Percentiles rank a stretch among this genome's conserved stretches.
Evolutionary conservation across 2,329 filamentous ascomycete species (phyloP).

Genomic region (Laburnicola sp.): DNA sequence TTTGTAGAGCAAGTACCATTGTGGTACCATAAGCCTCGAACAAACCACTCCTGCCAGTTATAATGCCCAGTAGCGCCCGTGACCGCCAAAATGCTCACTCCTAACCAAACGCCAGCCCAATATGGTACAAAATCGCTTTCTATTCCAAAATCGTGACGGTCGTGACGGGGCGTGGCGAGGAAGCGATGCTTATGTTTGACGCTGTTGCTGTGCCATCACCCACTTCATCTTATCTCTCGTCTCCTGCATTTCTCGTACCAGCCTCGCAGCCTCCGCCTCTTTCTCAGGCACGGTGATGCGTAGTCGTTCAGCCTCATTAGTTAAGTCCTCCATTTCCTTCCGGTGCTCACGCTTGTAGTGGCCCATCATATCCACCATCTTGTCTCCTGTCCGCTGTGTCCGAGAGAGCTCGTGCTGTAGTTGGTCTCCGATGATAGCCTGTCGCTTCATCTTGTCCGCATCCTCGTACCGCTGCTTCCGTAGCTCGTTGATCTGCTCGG

Average conservation of each 20-base stretch:
- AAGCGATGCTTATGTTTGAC: constrained; percentile 13
- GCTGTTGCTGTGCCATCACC: constrained; percentile 58
- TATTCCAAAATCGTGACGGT: constrained; percentile 13
- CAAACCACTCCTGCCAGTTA: constrained; percentile 1
- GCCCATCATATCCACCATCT: constrained; percentile 63
- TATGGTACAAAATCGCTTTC: constrained; percentile 11
- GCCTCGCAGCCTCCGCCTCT: constrained; percentile 60
- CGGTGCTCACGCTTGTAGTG: constrained; percentile 68
- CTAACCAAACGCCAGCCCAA: constrained; percentile 7
- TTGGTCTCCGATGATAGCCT: constrained; percentile 72
- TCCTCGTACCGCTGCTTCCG: constrained; percentile 34
- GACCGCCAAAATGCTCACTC: constrained; percentile 10
- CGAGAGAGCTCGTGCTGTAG: constrained; percentile 69
- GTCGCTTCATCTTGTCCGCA: constrained; percentile 49
- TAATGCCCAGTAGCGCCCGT: constrained; percentile 8
- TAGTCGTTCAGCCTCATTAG: constrained; percentile 59
- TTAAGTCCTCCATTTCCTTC: constrained; percentile 62
- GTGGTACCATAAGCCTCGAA: not conserved
- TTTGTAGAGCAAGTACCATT: not conserved
- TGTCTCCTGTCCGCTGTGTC: constrained; percentile 63
- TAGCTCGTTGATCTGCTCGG: constrained; percentile 48
- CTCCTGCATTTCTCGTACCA: constrained; percentile 42
- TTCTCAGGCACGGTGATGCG: constrained; percentile 58
- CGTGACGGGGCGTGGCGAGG: constrained; percentile 6
- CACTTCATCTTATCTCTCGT: constrained; percentile 71